A percentile compares a stretch with the other conserved stretches of the same genome.
Evolutionary conservation across 23 red algal species (phyloP).

Genomic region (Gracilaria domingensis): DNA sequence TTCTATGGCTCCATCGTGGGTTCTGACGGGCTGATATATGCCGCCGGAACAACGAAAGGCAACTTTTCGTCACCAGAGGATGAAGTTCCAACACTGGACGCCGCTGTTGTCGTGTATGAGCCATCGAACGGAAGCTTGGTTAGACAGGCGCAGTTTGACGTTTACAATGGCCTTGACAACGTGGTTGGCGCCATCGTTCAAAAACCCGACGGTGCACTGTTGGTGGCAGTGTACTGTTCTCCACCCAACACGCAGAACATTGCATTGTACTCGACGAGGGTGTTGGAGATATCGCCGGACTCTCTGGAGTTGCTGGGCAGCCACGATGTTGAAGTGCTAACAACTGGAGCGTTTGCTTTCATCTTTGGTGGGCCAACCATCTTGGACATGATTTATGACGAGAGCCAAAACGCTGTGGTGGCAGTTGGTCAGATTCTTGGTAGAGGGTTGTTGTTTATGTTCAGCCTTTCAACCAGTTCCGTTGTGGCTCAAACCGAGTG

Average conservation of each 20-base stretch:
- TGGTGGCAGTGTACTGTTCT: slow-evolving; percentile 64
- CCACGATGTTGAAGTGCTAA: slow-evolving; percentile 24
- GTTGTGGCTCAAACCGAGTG: slow-evolving; percentile 53
- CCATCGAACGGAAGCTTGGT: slow-evolving; percentile 15
- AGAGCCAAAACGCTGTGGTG: slow-evolving; percentile 46
- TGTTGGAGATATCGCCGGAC: slow-evolving; percentile 35
- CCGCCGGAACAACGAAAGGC: slow-evolving; percentile 52
- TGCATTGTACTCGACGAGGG: slow-evolving; percentile 31
- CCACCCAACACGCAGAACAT: slow-evolving; percentile 30
- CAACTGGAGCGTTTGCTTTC: slow-evolving; percentile 2
- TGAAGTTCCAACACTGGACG: slow-evolving; percentile 51
- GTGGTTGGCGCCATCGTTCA: slow-evolving; percentile 36
- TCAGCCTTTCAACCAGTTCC: slow-evolving; percentile 30
- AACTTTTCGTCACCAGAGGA: slow-evolving; percentile 50
- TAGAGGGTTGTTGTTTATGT: slow-evolving; percentile 62
- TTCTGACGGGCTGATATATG: slow-evolving; percentile 43
- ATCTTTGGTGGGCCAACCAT: slow-evolving; percentile 61
- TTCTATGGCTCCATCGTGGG: slow-evolving; percentile 33
- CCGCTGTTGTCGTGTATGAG: slow-evolving; percentile 62
- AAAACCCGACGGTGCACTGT: slow-evolving; percentile 31
- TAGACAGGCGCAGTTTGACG: slow-evolving; percentile 51
- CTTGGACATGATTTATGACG: slow-evolving; percentile 47
- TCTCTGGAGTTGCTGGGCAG: slow-evolving; percentile 19
- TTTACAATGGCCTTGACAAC: slow-evolving; percentile 42
- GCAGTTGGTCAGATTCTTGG: slow-evolving; percentile 70